phyloP scores from a whole-genome alignment of 495 filamentous ascomycete species.

The Aspergillus nidulans region DNA sequence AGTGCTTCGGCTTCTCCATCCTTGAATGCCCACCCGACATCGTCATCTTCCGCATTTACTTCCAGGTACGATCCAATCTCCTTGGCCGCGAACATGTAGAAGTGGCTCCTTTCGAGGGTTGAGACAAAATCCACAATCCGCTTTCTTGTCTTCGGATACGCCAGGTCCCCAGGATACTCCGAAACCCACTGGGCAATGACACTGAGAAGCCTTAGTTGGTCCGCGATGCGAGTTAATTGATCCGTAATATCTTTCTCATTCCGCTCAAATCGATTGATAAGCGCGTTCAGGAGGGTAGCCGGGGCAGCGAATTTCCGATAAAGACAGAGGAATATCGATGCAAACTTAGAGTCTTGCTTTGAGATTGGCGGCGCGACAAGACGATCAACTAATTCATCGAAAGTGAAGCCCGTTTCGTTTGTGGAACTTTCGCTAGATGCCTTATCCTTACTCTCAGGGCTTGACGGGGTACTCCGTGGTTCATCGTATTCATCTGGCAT shows the following conservation, averaged over 20 bases:
- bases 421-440: conserved; percentile 33
- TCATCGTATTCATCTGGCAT: conserved; percentile 45
- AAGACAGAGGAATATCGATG: conserved; percentile 81
- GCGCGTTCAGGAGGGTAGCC: conserved; percentile 63
- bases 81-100: conserved; percentile 75
- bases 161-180: conserved; percentile 91
- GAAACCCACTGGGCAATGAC: conserved; percentile 85
- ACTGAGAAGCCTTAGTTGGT: conserved; percentile 78
- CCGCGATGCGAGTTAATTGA: conserved; percentile 63
- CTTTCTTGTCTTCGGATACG: conserved; percentile 67
- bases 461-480: conserved; percentile 26
- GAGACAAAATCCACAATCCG: conserved; percentile 67
- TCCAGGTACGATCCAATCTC: conserved; percentile 71
- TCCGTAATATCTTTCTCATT: conserved; percentile 57
- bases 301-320: conserved; percentile 93
- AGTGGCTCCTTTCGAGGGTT: conserved; percentile 61
- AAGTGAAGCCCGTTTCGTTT: conserved; percentile 58
- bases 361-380: conserved; percentile 76
- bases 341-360: conserved; percentile 80
- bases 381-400: conserved; percentile 86
- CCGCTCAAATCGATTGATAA: conserved; percentile 69
- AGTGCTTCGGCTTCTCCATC: conserved; percentile 53
- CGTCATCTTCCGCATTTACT: conserved; percentile 67
- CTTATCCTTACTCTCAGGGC: conserved; percentile 32
- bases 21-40: conserved; percentile 69